Percentiles rank a stretch among this genome's conserved stretches.
Conservation (phyloP, 345 rosid species). For the Reutealis trisperma region DNA sequence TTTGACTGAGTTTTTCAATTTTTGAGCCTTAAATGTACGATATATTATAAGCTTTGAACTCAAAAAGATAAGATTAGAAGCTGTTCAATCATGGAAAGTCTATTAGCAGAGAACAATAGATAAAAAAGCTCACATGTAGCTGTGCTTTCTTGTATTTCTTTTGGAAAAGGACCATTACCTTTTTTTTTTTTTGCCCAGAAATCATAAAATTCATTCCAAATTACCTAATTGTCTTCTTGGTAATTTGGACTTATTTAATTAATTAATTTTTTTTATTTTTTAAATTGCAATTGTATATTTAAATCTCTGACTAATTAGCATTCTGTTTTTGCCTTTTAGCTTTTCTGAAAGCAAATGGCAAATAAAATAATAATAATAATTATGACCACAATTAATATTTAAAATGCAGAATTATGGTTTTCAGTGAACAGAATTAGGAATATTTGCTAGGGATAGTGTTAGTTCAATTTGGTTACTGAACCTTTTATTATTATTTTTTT, state of each 20-base stretch:
- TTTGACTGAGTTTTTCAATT: not conserved
- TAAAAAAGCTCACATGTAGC: slow-evolving; percentile 4
- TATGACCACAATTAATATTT: too few relatives aligned
- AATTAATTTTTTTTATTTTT: not conserved
- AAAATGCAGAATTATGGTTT: too few relatives aligned
- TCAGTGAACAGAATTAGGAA: too few relatives aligned
- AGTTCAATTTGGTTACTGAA: too few relatives aligned
- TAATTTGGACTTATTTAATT: not conserved
- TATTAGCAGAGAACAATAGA: not conserved
- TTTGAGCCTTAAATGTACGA: slow-evolving; percentile 1
- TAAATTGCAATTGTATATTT: not conserved
- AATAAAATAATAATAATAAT: too few relatives aligned
- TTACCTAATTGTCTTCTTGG: not conserved
- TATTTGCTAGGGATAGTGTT: too few relatives aligned
- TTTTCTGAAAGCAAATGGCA: too few relatives aligned
- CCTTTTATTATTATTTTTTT: too few relatives aligned
- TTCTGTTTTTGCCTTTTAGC: too few relatives aligned
- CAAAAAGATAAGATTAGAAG: not conserved
- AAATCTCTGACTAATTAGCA: not conserved
- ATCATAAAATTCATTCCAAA: too few relatives aligned
- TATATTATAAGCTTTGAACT: not conserved
- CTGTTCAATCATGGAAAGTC: not conserved
- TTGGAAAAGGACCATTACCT: not conserved
- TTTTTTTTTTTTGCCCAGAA: too few relatives aligned
- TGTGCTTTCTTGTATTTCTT: slow-evolving; percentile 1